Evolutionary conservation across 371 early-diverging fungal species (phyloP).

Genomic region (Mucor racemosus): DNA sequence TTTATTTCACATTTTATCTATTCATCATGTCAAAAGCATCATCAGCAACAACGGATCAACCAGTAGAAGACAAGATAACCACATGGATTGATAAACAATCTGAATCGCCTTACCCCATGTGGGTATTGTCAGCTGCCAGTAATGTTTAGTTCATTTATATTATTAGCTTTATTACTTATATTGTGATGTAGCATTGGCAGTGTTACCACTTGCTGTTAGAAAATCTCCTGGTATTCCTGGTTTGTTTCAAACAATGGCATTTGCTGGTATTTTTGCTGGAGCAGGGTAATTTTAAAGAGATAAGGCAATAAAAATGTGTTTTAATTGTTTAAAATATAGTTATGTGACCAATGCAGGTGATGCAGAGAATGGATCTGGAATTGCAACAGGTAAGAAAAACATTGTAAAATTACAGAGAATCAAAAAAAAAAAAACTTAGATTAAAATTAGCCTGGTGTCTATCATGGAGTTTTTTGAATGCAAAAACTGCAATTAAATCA

Average conservation of each 20-base stretch:
- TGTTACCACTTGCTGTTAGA: slow-evolving; percentile 40
- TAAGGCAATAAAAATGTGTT: not conserved
- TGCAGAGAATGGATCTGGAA: slow-evolving; percentile 55
- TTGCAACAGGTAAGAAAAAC: slow-evolving; percentile 48
- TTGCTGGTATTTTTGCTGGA: slow-evolving; percentile 50
- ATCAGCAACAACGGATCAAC: not conserved
- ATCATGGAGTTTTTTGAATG: slow-evolving; percentile 52
- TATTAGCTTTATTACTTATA: not conserved
- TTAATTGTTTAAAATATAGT: slow-evolving; percentile 13
- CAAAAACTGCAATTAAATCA: slow-evolving; percentile 35
- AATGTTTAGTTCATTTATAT: slow-evolving; percentile 5
- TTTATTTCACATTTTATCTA: slow-evolving; percentile 3
- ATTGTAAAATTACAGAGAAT: not conserved
- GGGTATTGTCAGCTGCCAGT: slow-evolving; percentile 50
- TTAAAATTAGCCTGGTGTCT: slow-evolving; percentile 49
- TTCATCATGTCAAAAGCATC: slow-evolving; percentile 20
- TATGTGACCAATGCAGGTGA: slow-evolving; percentile 53
- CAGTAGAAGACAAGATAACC: slow-evolving; percentile 8
- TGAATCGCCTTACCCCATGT: slow-evolving; percentile 46
- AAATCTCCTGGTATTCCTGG: slow-evolving; percentile 49
- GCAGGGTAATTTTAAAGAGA: slow-evolving; percentile 40
- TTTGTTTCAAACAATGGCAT: slow-evolving; percentile 44
- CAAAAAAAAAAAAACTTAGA: not conserved
- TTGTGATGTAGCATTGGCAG: slow-evolving; percentile 33
- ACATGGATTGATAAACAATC: slow-evolving; percentile 47